phyloP scores from a whole-genome alignment of 2,329 filamentous ascomycete genomes.

The Ophiocordyceps camponoti-saundersi region DNA sequence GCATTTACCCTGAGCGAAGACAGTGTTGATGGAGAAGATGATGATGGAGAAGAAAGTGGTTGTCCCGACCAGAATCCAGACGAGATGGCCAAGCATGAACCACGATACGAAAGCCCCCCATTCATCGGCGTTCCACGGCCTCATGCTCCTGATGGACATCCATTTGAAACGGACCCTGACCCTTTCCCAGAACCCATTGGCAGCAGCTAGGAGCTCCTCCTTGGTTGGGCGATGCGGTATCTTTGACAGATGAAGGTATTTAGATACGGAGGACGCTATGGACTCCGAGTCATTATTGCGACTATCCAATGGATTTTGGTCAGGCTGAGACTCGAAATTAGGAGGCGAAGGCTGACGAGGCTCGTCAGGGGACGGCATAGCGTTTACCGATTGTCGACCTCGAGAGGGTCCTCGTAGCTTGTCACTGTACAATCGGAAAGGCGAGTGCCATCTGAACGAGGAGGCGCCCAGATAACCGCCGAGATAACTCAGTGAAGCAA shows the following conservation, averaged over 20 bases:
- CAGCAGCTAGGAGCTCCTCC: constrained; percentile 80
- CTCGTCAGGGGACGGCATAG: background rate
- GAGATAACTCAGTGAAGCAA: background rate
- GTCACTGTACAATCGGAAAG: constrained; percentile 1
- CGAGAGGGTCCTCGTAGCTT: background rate
- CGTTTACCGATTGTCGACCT: background rate
- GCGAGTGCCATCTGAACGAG: background rate
- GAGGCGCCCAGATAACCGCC: background rate
- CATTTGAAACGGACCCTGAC: constrained; percentile 90
- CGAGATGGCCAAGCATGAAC: constrained; percentile 81
- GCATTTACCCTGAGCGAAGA: constrained; percentile 70
- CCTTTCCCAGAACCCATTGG: constrained; percentile 83
- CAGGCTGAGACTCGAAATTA: background rate
- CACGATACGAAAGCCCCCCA: constrained; percentile 89
- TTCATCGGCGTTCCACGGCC: constrained; percentile 91
- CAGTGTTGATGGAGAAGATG: constrained; percentile 85
- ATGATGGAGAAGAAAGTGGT: constrained; percentile 91
- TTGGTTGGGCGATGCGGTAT: constrained; percentile 82
- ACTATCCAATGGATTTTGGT: constrained; percentile 2
- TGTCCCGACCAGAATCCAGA: constrained; percentile 93
- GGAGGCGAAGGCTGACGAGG: background rate
- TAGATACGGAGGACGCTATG: constrained; percentile 34
- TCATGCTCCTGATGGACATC: constrained; percentile 84
- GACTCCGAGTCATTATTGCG: constrained; percentile 16
- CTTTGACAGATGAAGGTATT: constrained; percentile 44